Conservation (phyloP, 164 flowering plant genomes). For the Santalum album region DNA sequence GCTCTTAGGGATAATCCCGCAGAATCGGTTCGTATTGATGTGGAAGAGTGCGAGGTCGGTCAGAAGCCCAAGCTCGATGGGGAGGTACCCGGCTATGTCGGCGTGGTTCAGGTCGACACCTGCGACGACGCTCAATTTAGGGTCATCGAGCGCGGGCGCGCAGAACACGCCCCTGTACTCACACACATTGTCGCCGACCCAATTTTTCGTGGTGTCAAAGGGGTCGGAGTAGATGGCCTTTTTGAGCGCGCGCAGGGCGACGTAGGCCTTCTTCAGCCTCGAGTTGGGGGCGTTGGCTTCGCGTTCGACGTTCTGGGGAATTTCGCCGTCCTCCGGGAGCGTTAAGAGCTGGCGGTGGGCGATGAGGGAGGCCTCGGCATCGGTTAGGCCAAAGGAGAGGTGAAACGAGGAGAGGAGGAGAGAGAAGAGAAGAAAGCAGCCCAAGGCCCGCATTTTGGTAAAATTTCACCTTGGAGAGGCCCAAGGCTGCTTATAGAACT, state of each 20-base stretch:
- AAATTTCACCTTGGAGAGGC: slow-evolving; percentile 25
- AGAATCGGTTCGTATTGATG: slow-evolving; percentile 28
- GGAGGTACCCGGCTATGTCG: neutral
- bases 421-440: slow-evolving; percentile 24
- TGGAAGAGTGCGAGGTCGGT: neutral
- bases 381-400: slow-evolving; percentile 9
- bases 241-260: neutral
- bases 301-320: no score
- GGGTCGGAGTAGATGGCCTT: neutral
- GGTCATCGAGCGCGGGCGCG: neutral
- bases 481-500: slow-evolving; percentile 32
- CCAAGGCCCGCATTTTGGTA: slow-evolving; percentile 24
- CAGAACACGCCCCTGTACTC: neutral
- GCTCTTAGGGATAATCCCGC: slow-evolving; percentile 27
- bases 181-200: neutral
- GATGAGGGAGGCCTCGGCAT: slow-evolving; percentile 35
- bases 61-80: neutral
- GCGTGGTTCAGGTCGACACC: neutral
- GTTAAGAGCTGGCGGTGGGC: slow-evolving; percentile 35
- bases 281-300: neutral
- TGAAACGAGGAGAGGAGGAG: slow-evolving; percentile 9
- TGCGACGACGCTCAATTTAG: neutral
- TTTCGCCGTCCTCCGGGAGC: slow-evolving; percentile 17
- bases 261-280: neutral
- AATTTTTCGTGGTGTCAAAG: neutral